phyloP scores from a whole-genome alignment of 2,329 filamentous ascomycete genomes.

The Apiospora arundinis region DNA sequence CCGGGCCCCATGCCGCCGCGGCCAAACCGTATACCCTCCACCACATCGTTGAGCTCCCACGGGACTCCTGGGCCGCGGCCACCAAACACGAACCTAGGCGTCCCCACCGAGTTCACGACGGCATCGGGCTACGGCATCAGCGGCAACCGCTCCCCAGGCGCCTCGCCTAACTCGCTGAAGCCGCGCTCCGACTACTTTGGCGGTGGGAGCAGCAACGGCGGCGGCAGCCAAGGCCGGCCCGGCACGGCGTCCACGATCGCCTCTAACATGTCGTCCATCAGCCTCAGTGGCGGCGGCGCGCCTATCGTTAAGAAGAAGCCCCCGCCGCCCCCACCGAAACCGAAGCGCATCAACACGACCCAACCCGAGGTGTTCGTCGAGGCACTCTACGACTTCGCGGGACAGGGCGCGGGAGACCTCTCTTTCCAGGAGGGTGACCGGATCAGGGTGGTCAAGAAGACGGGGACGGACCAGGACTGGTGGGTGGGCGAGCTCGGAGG shows the following conservation, averaged over 20 bases:
- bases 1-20: slow-evolving; percentile 38
- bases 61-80: slow-evolving; percentile 29
- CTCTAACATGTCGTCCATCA: slow-evolving; percentile 36
- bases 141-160: slow-evolving; percentile 32
- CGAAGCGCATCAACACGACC: slow-evolving; percentile 61
- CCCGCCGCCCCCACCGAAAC: slow-evolving; percentile 74
- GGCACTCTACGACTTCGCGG: slow-evolving; percentile 77
- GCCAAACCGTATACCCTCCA: slow-evolving; percentile 46
- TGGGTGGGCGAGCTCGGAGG: slow-evolving; percentile 82
- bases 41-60: slow-evolving; percentile 41
- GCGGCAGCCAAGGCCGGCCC: slow-evolving; percentile 30
- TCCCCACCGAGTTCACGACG: slow-evolving; percentile 53
- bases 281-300: slow-evolving; percentile 28
- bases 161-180: slow-evolving; percentile 38
- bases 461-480: slow-evolving; percentile 82
- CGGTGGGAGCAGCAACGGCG: not conserved
- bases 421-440: slow-evolving; percentile 78
- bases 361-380: slow-evolving; percentile 64
- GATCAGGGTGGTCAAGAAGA: slow-evolving; percentile 80
- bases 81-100: slow-evolving; percentile 41
- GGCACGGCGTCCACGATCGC: slow-evolving; percentile 35
- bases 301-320: slow-evolving; percentile 69
- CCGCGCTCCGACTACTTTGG: slow-evolving; percentile 42
- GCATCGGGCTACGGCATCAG: slow-evolving; percentile 44
- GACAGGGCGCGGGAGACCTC: slow-evolving; percentile 73